Base-by-base conservation (phyloP, 2,329 filamentous ascomycete genomes). In the Trichoderma citrinoviride region DNA sequence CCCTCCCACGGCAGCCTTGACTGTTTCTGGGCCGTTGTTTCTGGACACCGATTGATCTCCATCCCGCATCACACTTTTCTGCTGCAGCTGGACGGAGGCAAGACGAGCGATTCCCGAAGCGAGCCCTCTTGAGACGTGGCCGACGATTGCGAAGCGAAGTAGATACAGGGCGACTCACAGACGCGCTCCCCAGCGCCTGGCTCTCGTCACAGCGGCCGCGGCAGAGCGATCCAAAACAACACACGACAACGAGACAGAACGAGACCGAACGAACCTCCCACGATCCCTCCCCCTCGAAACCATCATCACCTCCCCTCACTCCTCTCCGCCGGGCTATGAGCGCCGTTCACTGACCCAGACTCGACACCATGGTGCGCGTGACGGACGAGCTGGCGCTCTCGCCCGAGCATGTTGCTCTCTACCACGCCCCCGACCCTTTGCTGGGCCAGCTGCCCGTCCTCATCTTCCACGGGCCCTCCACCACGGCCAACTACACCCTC, bases 381-480 rank as follows among this genome's bases (percentile, higher is more conserved):
- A 90, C 87, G 72, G 87, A 89, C 70, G 89, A 92, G 78, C 85
- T 93, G 81, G 87, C 87, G 74, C 84, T 97, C 77, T 89, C 91
- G 77, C 84, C 90, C 76, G 90, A 94, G 77, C 85, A 90, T 76
- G 86, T 97, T 77, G 88, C 87, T 74, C 90, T 97, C 73, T 98
- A 96, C 83, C 90, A 96, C 79, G 88, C 92, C 71, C 90, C 88
- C 76, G 95, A 99, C 78, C 87, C 92, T 67, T 82, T 93, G 69
- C 88, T 96, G 64, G 89, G 89, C 77, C 85, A 93, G 79, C 83
- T 93, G 68, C 88, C 93, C 58, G 83, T 98, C 71, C 84, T 98
- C 70, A 85, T 97, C 77, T 97, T 98, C 83, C 92, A 97, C 77
- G 94, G 94, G 15, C 87, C 93, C 17, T 94, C 94, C 53, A 93